Evolutionary conservation across 1,139 yeast genomes (phyloP).

Genomic region (Suhomyces choctaworum): DNA sequence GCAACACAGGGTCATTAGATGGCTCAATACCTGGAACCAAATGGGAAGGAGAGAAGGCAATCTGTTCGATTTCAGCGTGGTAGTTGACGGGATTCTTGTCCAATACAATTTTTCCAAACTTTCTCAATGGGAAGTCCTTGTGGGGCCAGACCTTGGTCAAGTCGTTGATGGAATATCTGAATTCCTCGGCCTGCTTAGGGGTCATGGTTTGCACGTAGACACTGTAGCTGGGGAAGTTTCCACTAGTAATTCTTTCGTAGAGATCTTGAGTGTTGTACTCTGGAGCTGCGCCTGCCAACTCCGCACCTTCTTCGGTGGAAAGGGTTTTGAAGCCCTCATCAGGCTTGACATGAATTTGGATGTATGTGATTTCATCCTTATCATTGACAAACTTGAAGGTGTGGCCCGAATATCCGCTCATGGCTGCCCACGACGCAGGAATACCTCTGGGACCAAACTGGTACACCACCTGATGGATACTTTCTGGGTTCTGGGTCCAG

Average conservation of each 20-base stretch:
- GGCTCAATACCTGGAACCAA: constrained; percentile 62
- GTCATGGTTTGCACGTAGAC: constrained; percentile 69
- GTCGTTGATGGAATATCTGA: constrained; percentile 66
- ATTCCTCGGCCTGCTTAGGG: constrained; percentile 58
- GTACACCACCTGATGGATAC: constrained; percentile 63
- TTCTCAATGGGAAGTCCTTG: constrained; percentile 55
- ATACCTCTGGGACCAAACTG: constrained; percentile 70
- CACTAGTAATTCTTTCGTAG: constrained; percentile 59
- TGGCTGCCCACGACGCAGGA: constrained; percentile 62
- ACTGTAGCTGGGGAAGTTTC: constrained; percentile 65
- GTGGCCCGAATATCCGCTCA: constrained; percentile 76
- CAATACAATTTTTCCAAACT: constrained; percentile 55
- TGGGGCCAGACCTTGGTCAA: constrained; percentile 69
- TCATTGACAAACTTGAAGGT: constrained; percentile 68
- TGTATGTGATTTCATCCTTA: constrained; percentile 66
- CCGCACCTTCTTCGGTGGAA: constrained; percentile 58
- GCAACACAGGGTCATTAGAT: constrained; percentile 61
- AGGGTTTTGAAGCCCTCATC: constrained; percentile 63
- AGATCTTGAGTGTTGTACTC: constrained; percentile 66
- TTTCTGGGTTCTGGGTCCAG: constrained; percentile 58
- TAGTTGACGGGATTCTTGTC: constrained; percentile 58
- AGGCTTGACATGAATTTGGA: constrained; percentile 60
- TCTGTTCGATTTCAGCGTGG: constrained; percentile 61
- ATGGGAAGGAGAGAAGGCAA: constrained; percentile 61
- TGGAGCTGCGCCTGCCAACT: constrained; percentile 60